Base-by-base conservation (phyloP, 306 rosid species). In the Purshia tridentata region DNA sequence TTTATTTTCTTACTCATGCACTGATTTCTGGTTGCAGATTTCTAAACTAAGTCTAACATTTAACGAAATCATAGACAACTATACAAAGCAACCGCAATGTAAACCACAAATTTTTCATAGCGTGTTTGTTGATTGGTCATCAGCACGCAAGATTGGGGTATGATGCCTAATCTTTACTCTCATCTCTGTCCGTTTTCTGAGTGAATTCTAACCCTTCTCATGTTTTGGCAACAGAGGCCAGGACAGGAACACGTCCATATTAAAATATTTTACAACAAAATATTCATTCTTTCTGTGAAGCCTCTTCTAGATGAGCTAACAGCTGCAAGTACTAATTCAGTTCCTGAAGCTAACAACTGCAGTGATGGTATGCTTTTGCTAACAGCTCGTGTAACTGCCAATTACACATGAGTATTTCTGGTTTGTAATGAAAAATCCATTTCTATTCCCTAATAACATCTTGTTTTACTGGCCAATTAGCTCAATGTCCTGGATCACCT, bases 11-110 rank as follows among this genome's bases (percentile, higher is more conserved):
- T 59, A 84, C 77, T 75, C 52, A 3, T 49, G 8, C 51, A 23
- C 8, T 72, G 18, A 86, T 46, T 23, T 81, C 48, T 71, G 79
- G 69, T 54, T 87, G 85, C 96, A 95, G 99, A 95, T 95, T 78
- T 95, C 99, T 69, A 92, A 90, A 80, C 82, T 88, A 62, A 88
- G 71, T 85, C 87, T 95, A 70, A 91, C 96, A 76, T 95, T 95
- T 74, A 84, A 72, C 85, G 97, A 95, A 84, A 95, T 92, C 68
- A 86, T 92, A 82, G 65, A 81, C 88, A 90, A 90, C 85, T 95
- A 95, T 65, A 90, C 93, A 77, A 95, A 90, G 86, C 98, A 95
- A 78, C 93, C 99, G 18, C 99, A 95, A 47, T 88, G 96, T 80
- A 95, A 91, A 73, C 86, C 88, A 16, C 96, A 91, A 82, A 93